Evolutionary conservation across 2,329 filamentous ascomycete genomes (phyloP).

Genomic region (Aspergillus felis): DNA sequence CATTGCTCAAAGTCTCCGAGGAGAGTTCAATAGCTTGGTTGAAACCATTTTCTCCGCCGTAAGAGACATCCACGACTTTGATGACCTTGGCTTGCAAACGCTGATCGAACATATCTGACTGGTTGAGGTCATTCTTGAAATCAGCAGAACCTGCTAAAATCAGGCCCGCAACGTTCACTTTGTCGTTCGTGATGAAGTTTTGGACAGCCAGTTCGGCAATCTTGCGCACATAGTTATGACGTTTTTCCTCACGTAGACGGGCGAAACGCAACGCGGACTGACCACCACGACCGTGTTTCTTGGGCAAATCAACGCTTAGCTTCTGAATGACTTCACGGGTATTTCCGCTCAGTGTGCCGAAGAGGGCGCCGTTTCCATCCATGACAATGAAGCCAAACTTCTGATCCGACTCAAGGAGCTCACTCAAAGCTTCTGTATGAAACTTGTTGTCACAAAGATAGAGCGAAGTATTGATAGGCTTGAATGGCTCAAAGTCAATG

Average conservation of each 20-base stretch:
- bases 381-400: conserved; percentile 99
- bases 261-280: conserved; percentile 99
- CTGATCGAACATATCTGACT: conserved; percentile 93
- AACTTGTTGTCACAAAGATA: conserved; percentile 99
- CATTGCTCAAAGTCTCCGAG: conserved; percentile 92
- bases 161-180: conserved; percentile 93
- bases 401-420: conserved; percentile 96
- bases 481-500: conserved; percentile 99
- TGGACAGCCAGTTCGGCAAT: conserved; percentile 96
- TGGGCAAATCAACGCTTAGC: conserved; percentile 96
- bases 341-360: conserved; percentile 94
- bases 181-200: conserved; percentile 98
- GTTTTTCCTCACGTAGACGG: conserved; percentile 98
- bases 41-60: conserved; percentile 98
- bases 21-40: conserved; percentile 98
- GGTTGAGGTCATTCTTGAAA: conserved; percentile 99
- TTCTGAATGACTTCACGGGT: conserved; percentile 96
- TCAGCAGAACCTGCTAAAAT: conserved; percentile 96
- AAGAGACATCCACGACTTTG: conserved; percentile 98
- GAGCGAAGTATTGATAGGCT: conserved; percentile 98
- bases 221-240: conserved; percentile 99
- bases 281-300: conserved; percentile 99
- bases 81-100: conserved; percentile 93
- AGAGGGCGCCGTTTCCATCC: conserved; percentile 97
- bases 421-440: conserved; percentile 93